phyloP scores from a whole-genome alignment of 805 yeast species.

The Yamadazyma endophytica region DNA sequence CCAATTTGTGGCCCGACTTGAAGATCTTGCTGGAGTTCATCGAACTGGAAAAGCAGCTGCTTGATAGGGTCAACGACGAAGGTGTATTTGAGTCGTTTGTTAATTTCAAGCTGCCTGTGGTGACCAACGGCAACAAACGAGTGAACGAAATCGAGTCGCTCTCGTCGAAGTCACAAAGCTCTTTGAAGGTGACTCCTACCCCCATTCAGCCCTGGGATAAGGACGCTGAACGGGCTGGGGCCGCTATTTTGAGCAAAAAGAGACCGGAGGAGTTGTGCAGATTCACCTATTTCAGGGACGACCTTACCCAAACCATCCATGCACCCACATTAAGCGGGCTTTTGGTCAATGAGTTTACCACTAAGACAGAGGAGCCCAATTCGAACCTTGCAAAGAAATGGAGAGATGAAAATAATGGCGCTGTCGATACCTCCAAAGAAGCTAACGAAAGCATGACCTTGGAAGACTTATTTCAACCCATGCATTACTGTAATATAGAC shows the following conservation, averaged over 20 bases:
- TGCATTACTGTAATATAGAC: slow-evolving; percentile 16
- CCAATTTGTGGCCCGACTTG: slow-evolving; percentile 82
- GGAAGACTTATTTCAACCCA: slow-evolving; percentile 24
- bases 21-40: slow-evolving; percentile 72
- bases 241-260: slow-evolving; percentile 17
- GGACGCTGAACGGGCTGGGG: slow-evolving; percentile 13
- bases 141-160: slow-evolving; percentile 29
- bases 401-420: slow-evolving; percentile 9
- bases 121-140: slow-evolving; percentile 21
- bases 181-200: slow-evolving; percentile 64
- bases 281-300: slow-evolving; percentile 90
- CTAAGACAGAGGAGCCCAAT: slow-evolving; percentile 8
- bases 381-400: slow-evolving; percentile 12
- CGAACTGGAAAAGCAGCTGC: slow-evolving; percentile 48
- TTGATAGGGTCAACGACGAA: slow-evolving; percentile 4
- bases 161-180: slow-evolving; percentile 35
- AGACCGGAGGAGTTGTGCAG: slow-evolving; percentile 41
- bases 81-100: too few relatives aligned
- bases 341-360: slow-evolving; percentile 18
- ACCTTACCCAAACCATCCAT: slow-evolving; percentile 83
- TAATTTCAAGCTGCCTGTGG: slow-evolving; percentile 14
- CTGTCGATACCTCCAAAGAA: slow-evolving; percentile 2
- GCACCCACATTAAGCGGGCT: slow-evolving; percentile 85
- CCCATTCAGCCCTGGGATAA: slow-evolving; percentile 72
- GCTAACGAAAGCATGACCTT: slow-evolving; percentile 7